Conservation (phyloP, 2,329 filamentous ascomycete genomes). For the Endothia cerciana region DNA sequence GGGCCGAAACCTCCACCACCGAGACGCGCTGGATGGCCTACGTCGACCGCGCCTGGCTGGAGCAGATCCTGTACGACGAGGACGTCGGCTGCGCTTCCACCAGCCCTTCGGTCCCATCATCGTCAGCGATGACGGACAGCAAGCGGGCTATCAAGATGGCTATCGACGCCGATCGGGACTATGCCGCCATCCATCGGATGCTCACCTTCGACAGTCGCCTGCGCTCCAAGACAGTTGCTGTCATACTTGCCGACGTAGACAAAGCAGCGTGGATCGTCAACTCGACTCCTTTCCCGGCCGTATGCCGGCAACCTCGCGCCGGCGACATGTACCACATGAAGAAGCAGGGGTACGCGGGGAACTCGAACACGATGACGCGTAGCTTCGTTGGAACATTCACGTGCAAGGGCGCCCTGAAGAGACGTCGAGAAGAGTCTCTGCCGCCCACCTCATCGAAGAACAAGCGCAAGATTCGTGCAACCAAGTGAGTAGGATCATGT, state of each 20-base stretch:
- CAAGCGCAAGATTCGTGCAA: neutral
- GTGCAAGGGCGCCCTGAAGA: conserved; percentile 6
- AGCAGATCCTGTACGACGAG: conserved; percentile 6
- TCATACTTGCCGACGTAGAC: conserved; percentile 18
- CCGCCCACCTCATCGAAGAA: neutral
- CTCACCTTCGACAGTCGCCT: neutral
- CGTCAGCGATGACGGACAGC: neutral
- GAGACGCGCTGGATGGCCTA: conserved; percentile 9
- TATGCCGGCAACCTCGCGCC: conserved; percentile 7
- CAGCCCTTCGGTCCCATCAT: neutral
- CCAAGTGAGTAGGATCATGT: neutral
- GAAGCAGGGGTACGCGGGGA: neutral
- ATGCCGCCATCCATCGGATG: conserved; percentile 2
- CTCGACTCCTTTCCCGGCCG: conserved; percentile 9
- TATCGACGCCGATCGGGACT: neutral
- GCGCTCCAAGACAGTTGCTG: conserved; percentile 3
- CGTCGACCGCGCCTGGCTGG: conserved; percentile 21
- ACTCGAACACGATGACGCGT: too few species aligned
- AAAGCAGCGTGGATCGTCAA: conserved; percentile 20
- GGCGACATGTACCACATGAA: conserved; percentile 18
- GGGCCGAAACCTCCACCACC: neutral
- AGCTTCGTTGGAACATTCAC: conserved; percentile 17
- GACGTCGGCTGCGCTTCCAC: neutral
- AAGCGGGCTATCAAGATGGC: neutral
- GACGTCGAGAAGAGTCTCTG: conserved; percentile 14